Conservation (phyloP, 495 filamentous ascomycete species). For the Ascodesmis nigricans region DNA sequence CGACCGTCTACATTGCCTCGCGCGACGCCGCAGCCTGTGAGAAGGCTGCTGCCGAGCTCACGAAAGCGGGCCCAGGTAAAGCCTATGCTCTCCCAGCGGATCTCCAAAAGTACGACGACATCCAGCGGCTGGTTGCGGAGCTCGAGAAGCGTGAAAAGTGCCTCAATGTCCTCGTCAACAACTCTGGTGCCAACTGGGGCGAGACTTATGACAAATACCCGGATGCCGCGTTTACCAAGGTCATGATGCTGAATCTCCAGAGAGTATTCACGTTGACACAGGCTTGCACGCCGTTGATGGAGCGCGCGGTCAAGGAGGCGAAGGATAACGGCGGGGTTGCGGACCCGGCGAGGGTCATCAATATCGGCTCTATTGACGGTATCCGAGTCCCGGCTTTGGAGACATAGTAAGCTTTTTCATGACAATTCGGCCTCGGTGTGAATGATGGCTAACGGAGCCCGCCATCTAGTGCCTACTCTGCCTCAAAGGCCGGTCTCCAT, state of each 20-base stretch:
- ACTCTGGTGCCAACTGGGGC: conserved; percentile 54
- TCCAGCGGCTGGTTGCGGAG: conserved; percentile 40
- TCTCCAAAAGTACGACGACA: conserved; percentile 53
- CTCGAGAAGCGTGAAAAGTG: conserved; percentile 40
- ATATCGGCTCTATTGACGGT: conserved; percentile 54
- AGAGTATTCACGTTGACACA: conserved; percentile 62
- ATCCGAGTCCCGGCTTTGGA: conserved; percentile 42
- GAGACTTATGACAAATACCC: conserved; percentile 46
- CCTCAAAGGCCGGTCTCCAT: conserved; percentile 49
- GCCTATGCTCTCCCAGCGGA: conserved; percentile 45
- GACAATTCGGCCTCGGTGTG: not conserved
- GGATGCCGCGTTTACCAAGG: conserved; percentile 42
- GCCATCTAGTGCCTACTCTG: conserved; percentile 34
- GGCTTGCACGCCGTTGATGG: conserved; percentile 46
- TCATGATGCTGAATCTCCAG: conserved; percentile 60
- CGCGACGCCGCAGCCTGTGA: conserved; percentile 42
- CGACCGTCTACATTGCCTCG: conserved; percentile 65
- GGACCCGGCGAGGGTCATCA: conserved; percentile 45
- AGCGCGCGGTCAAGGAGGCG: conserved; percentile 23
- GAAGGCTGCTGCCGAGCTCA: conserved; percentile 35
- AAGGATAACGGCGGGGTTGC: conserved; percentile 6
- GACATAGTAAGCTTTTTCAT: conserved; percentile 30
- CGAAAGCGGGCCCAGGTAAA: conserved; percentile 32
- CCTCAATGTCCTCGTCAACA: conserved; percentile 61
- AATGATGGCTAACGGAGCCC: not conserved